A percentile compares a stretch with the other conserved stretches of the same genome.
Conservation (phyloP, 1,139 yeast species). For the Pichia cactophila region DNA sequence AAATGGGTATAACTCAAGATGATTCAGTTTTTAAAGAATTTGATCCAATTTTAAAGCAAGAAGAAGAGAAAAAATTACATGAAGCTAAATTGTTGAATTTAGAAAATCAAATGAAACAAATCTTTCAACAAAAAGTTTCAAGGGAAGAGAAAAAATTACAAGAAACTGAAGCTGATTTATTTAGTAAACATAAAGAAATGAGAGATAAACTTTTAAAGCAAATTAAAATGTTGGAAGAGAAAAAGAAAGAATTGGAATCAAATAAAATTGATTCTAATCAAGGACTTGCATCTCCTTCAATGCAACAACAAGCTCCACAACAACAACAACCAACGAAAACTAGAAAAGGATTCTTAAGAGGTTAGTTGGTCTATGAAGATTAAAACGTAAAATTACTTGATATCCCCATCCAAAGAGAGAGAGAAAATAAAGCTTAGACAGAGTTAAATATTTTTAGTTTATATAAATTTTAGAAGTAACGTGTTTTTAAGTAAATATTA, state of each 20-base stretch:
- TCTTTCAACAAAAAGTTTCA: slow-evolving; percentile 92
- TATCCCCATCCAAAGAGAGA: not conserved
- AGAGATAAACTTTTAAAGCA: slow-evolving; percentile 88
- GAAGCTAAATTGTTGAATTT: slow-evolving; percentile 90
- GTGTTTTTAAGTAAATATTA: no score
- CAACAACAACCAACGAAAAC: slow-evolving; percentile 34
- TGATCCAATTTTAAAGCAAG: slow-evolving; percentile 88
- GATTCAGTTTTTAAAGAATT: slow-evolving; percentile 85
- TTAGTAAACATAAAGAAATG: slow-evolving; percentile 94
- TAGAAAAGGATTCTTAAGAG: slow-evolving; percentile 58
- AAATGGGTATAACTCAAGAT: slow-evolving; percentile 91
- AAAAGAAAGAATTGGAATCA: slow-evolving; percentile 69
- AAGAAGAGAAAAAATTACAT: slow-evolving; percentile 87
- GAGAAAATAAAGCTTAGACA: not conserved
- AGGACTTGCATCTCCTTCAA: slow-evolving; percentile 27
- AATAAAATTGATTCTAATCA: slow-evolving; percentile 34
- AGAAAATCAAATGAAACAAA: slow-evolving; percentile 95
- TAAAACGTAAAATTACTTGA: no score
- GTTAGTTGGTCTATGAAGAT: slow-evolving; percentile 1
- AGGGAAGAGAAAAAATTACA: slow-evolving; percentile 97
- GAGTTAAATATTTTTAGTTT: no score
- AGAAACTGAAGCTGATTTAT: slow-evolving; percentile 94
- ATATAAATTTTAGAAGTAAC: no score
- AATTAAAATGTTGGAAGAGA: slow-evolving; percentile 82
- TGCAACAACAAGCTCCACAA: slow-evolving; percentile 16